phyloP scores from a whole-genome alignment of 495 filamentous ascomycete genomes.

The Hypoxylon fragiforme region DNA sequence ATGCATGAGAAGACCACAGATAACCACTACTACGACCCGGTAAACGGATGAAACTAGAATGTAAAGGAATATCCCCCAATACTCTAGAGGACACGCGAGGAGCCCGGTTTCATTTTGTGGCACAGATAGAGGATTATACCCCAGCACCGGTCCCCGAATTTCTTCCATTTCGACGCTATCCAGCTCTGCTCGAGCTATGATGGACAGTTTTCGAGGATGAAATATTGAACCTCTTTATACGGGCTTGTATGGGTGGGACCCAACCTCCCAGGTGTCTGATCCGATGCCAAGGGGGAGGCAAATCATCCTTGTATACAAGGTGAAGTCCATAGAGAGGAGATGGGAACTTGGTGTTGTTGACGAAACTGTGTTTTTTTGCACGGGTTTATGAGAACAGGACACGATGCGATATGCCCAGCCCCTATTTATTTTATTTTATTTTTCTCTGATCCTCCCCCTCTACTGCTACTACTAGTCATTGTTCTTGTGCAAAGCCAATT shows the following conservation, averaged over 20 bases:
- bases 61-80: conserved; percentile 16
- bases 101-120: conserved; percentile 19
- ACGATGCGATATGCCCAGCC: conserved; percentile 27
- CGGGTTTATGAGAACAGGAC: conserved; percentile 30
- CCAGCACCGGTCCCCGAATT: conserved; percentile 11
- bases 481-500: too few relatives aligned
- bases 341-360: conserved; percentile 14
- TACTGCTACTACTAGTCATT: too few relatives aligned
- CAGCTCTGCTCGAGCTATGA: conserved; percentile 9
- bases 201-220: conserved; percentile 7
- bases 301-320: background rate
- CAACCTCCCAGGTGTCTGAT: background rate
- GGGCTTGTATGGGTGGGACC: background rate
- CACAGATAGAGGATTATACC: conserved; percentile 38
- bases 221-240: background rate
- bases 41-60: conserved; percentile 20
- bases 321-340: conserved; percentile 1
- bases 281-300: background rate
- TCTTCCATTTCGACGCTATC: conserved; percentile 5
- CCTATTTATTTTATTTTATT: too few relatives aligned
- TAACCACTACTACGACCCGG: conserved; percentile 1
- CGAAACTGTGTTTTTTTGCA: conserved; percentile 23
- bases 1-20: conserved; percentile 2
- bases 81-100: conserved; percentile 21
- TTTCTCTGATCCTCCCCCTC: too few relatives aligned